Base-by-base conservation (phyloP, 345 rosid genomes). In the Combretum micranthum region DNA sequence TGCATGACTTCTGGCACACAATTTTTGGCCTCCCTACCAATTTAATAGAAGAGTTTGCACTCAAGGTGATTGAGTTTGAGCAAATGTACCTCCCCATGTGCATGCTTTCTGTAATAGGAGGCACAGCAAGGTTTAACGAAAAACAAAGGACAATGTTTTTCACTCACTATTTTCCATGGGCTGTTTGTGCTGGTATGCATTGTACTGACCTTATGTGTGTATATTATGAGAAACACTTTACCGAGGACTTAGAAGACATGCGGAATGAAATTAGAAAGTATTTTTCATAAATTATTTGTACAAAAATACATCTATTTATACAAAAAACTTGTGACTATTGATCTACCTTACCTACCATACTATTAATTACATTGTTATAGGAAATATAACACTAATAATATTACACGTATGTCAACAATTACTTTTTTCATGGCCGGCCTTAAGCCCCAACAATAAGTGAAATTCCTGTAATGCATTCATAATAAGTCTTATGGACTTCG, bases 1-100 rank as follows among this genome's bases (percentile, higher is more conserved):
- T 69, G 47, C 83, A 78, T 17, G 80, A 78, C 65, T 78, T 78
- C 55, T 78, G 77, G 80, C 83, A 78, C 68, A 69, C 83, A 52
- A 66, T 78, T 26, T 78, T 74, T 32, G 64, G 59, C 50, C 71
- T 78, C 44, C 79, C 72, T 22, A 78, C 77, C 12, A 78, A 78
- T 65, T 55, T 78, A 53, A 72, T 72, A 0, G 80, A 75, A 0
- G 79, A 78, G 61, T 74, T 79, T 19, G 75, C 77, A 17, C 77
- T 78, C 57, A 75, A 75, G 73, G 75, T 71, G 72, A 78, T 77
- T 50, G 80, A 78, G 53, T 78, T 78, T 47, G 57, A 72, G 75
- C 83, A 78, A 55, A 74, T 78, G 80, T 57, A 66, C 59, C 75
- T 75, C 18, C 80, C 83, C 3, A 78, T 75, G 83, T 78, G 80